Evolutionary conservation across 164 flowering plant species (phyloP), one percentile per base, ranked within the genome.

Genomic region (Dillenia turbinata): DNA sequence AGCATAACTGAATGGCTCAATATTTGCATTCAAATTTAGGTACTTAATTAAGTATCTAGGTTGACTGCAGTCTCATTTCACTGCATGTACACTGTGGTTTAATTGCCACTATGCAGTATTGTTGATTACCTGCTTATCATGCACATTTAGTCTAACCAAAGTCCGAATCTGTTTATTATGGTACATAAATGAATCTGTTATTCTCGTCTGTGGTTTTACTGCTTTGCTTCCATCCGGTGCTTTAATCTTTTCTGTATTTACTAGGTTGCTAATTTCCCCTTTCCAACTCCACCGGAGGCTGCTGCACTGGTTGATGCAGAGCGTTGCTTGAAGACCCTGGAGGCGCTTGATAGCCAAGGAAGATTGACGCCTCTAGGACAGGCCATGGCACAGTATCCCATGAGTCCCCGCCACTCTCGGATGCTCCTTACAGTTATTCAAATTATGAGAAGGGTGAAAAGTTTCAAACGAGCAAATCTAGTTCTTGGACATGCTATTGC

Each of bases 361-460:
- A 85, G 69, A 62, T 75, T 92, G 68, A 89, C 99, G 49, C 55
- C 83, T 24, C 67, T 92, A 19, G 99, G 99, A 59, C 88, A 77
- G 71, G 87, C 89, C 60, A 92, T 95, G 99, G 82, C 97, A 50
- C 85, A 69, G 49, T 95, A 78, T 66, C 99, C 99, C 14, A 82
- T 94, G 95, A 89, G 96, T 74, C 97, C 99, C 52, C 96, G 96
- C 47, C 99, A 94, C 76, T 89, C 99, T 22, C 78, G 97, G 58
- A 89, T 94, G 96, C 92, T 94, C 64, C 86, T 94, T 55, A 88
- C 96, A 1, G 88, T 88, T 71, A 82, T 91, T 52, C 84, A 88
- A 61, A 76, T 82, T 19, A 81, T 83, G 85, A 79, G 57, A 56
- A 71, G 73, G 44, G 69, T 56, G 57, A 79, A 67, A 47, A 70